Conservation (phyloP, 2,329 filamentous ascomycete genomes). For the Fusarium sp. region DNA sequence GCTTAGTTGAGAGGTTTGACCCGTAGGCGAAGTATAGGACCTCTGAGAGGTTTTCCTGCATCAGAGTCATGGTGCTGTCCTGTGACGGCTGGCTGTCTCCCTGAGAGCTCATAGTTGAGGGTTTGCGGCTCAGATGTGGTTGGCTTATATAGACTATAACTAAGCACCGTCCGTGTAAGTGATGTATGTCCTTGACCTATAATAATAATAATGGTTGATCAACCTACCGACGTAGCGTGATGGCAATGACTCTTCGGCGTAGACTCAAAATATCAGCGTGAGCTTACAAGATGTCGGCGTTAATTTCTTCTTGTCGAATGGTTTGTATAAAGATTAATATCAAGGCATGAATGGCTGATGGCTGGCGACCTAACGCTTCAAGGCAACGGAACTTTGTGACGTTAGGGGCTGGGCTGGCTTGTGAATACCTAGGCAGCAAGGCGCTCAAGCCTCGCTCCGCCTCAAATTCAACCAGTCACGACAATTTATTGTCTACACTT, state of each 20-base stretch:
- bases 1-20: slow-evolving; percentile 74
- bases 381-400: slow-evolving; percentile 16
- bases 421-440: slow-evolving; percentile 43
- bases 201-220: neutral
- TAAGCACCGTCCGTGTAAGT: slow-evolving; percentile 10
- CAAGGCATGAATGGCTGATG: neutral
- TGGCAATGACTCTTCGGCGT: slow-evolving; percentile 15
- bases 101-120: slow-evolving; percentile 47
- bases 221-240: neutral
- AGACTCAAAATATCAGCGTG: slow-evolving; percentile 15
- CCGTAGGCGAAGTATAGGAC: slow-evolving; percentile 78
- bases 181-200: neutral
- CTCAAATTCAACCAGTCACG: slow-evolving; percentile 16
- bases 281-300: slow-evolving; percentile 10
- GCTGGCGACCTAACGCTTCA: slow-evolving; percentile 27
- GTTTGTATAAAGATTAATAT: neutral
- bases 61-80: slow-evolving; percentile 53
- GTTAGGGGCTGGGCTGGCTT: slow-evolving; percentile 17
- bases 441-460: slow-evolving; percentile 35
- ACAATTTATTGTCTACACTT: neutral
- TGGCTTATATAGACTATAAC: slow-evolving; percentile 11
- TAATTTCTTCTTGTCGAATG: slow-evolving; percentile 21
- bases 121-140: neutral
- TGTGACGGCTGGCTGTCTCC: slow-evolving; percentile 54
- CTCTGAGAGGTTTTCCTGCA: slow-evolving; percentile 54